Evolutionary conservation across 306 rosid genomes (phyloP), one percentile per base, ranked within the genome.

Genomic region (Trichosanthes truncata): DNA sequence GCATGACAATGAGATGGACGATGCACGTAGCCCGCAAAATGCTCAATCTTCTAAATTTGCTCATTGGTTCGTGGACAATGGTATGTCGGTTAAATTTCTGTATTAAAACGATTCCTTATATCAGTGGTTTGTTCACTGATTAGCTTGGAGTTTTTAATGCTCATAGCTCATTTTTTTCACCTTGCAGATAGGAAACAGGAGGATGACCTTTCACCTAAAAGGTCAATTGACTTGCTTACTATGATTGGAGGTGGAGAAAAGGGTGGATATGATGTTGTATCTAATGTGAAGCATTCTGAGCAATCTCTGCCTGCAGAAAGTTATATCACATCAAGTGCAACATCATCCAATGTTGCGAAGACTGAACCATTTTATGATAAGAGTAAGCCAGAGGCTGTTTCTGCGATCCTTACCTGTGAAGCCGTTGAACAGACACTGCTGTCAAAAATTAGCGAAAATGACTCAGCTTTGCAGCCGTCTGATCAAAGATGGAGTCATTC

Each of bases 391-490:
- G 88, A 84, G 86, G 83, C 84, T 79, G 85, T 88, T 71, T 83
- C 90, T 20, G 87, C 91, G 25, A 91, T 96, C 84, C 92, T 96
- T 78, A 96, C 98, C 48, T 96, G 99, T 83, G 97, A 93, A 87
- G 96, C 91, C 80, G 92, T 96, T 52, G 99, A 96, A 87, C 97
- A 96, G 83, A 87, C 97, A 15, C 89, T 96, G 74, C 83, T 96
- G 80, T 91, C 89, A n/a, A 96, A 84, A 86, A 85, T 96, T 80
- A 62, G 82, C 45, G 94, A 77, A 33, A 91, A 79, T 80, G 87
- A 81, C 53, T 81, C 86, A 3, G 66, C 85, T 51, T 49, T 78
- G 83, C 85, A 38, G 74, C 90, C 81, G 29, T 78, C 86, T 56
- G 76, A 68, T 74, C 88, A 84, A 84, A 87, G 79, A 69, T 80